These are phyloP conservation scores for Coniochaeta prunicola DNA, from an alignment of 2,329 filamentous ascomycete species.

Conservation along the genomic window DNA sequence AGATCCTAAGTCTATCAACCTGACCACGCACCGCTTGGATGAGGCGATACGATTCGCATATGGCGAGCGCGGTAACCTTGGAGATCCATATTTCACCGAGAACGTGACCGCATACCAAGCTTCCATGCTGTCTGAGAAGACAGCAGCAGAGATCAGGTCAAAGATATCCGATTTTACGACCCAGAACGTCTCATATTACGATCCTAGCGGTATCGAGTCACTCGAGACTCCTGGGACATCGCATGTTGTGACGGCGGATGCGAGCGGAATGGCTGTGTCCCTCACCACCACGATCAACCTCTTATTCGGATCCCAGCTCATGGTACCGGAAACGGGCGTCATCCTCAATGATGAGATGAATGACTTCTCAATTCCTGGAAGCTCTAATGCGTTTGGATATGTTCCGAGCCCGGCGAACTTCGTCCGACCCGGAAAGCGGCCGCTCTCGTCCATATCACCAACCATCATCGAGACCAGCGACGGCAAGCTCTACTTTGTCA, in stretches of 20 bases:
- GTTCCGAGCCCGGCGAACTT: constrained; percentile 69
- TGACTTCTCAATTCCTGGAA: constrained; percentile 72
- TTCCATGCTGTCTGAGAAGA: constrained; percentile 53
- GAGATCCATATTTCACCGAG: constrained; percentile 65
- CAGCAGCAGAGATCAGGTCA: constrained; percentile 43
- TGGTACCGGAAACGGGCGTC: constrained; percentile 76
- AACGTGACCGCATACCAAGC: constrained; percentile 55
- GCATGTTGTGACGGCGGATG: constrained; percentile 62
- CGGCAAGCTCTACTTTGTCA: constrained; percentile 57
- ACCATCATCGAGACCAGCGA: constrained; percentile 30
- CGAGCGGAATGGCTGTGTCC: constrained; percentile 63
- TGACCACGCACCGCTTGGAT: constrained; percentile 72
- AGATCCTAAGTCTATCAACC: constrained; percentile 38
- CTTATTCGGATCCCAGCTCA: constrained; percentile 66
- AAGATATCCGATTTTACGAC: constrained; percentile 35
- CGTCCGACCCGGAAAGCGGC: constrained; percentile 68
- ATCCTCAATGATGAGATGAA: constrained; percentile 60
- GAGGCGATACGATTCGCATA: constrained; percentile 82
- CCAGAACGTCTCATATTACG: constrained; percentile 31
- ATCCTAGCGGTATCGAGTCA: constrained; percentile 37
- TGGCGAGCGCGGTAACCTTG: constrained; percentile 63
- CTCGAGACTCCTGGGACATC: constrained; percentile 60
- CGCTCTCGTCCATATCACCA: constrained; percentile 70
- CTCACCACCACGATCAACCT: constrained; percentile 78
- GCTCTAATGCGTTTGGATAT: constrained; percentile 69